phyloP scores from a whole-genome alignment of 441 rosid species.

The Populus hybrid region DNA sequence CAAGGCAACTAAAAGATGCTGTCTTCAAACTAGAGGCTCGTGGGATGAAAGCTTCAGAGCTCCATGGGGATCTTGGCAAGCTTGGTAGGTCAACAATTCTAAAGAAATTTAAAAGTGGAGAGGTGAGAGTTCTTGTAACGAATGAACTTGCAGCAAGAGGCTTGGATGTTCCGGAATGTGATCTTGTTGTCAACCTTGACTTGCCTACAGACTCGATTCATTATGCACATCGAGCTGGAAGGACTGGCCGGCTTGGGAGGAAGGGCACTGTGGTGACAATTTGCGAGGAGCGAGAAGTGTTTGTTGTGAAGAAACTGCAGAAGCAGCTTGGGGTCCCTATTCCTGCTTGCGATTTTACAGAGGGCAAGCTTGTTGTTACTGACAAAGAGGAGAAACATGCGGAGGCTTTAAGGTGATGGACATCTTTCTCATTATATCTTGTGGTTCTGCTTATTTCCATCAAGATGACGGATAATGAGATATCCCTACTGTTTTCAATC shows the following conservation, averaged over 20 bases:
- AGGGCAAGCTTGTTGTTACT: slow-evolving; percentile 64
- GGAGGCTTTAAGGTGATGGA: slow-evolving; percentile 19
- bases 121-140: no score
- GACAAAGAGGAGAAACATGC: slow-evolving; percentile 38
- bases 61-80: slow-evolving; percentile 92
- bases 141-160: no score
- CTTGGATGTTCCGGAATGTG: no score
- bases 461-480: neutral
- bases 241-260: no score
- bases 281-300: no score
- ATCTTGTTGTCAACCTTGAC: no score
- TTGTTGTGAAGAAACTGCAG: no score
- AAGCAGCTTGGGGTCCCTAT: slow-evolving; percentile 29
- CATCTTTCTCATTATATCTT: neutral
- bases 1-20: slow-evolving; percentile 82
- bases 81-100: slow-evolving; percentile 77
- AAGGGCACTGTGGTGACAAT: no score
- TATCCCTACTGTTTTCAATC: neutral
- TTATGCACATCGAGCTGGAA: no score
- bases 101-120: slow-evolving; percentile 30
- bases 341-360: slow-evolving; percentile 66
- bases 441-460: neutral
- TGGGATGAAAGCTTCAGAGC: slow-evolving; percentile 76
- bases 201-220: no score
- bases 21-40: slow-evolving; percentile 90